A percentile compares a stretch with the other conserved stretches of the same genome.
These are phyloP conservation scores for Cryptococcus sp. DNA, from an alignment of 1,284 basidiomycete species.

Conservation along the genomic window DNA sequence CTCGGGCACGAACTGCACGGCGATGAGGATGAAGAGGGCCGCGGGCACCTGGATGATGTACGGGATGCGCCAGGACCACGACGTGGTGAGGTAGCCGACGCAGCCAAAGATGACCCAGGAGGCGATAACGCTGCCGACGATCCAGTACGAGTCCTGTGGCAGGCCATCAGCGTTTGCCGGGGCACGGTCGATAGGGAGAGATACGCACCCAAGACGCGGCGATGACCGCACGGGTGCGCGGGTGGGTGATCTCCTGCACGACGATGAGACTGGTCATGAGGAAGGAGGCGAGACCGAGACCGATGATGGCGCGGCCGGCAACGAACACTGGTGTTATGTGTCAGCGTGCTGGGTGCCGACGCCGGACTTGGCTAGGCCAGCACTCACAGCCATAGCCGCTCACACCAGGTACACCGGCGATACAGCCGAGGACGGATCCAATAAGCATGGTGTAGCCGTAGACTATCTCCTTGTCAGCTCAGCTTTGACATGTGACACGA, in stretches of 20 bases:
- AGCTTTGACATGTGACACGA: not conserved
- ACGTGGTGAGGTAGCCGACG: conserved; percentile 29
- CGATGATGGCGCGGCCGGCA: conserved; percentile 45
- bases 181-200: not conserved
- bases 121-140: conserved; percentile 38
- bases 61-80: conserved; percentile 47
- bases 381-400: conserved; percentile 46
- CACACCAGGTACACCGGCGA: conserved; percentile 40
- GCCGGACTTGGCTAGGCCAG: not conserved
- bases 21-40: conserved; percentile 47
- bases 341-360: not conserved
- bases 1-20: conserved; percentile 51
- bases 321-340: conserved; percentile 36
- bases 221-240: conserved; percentile 37
- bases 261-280: conserved; percentile 50
- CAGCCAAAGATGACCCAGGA: conserved; percentile 42
- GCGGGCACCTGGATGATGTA: conserved; percentile 49
- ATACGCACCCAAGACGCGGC: conserved; percentile 43
- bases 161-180: not conserved
- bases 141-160: conserved; percentile 44
- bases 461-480: conserved; percentile 23
- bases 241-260: conserved; percentile 51
- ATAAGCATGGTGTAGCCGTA: conserved; percentile 47
- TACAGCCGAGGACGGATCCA: conserved; percentile 46
- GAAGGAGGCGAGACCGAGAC: conserved; percentile 50